These are phyloP conservation scores for Candida chauliodis DNA, from an alignment of 805 yeast species.

Conservation along the genomic window DNA sequence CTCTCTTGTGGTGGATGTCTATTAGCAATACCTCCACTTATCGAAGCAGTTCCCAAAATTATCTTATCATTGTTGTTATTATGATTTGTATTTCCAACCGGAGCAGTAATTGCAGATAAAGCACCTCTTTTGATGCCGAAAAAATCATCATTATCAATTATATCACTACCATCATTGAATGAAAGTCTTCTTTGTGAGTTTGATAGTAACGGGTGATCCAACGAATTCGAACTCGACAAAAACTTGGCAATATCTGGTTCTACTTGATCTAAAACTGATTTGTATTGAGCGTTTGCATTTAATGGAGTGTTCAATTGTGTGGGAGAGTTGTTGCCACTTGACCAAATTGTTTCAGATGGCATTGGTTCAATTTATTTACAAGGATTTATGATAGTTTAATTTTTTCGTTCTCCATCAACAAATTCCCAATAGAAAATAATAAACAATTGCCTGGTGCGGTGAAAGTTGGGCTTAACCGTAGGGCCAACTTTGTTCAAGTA, in stretches of 20 bases:
- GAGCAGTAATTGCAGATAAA: conserved; percentile 45
- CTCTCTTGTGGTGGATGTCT: conserved; percentile 46
- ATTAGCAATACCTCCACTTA: conserved; percentile 51
- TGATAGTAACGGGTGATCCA: conserved; percentile 11
- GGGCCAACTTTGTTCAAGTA: too few species aligned
- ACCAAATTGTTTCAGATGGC: conserved; percentile 45
- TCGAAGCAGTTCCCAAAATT: conserved; percentile 58
- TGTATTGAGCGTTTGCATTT: conserved; percentile 17
- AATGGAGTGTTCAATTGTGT: conserved; percentile 14
- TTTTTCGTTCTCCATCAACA: conserved; percentile 1
- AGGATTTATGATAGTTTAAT: not conserved
- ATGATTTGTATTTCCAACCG: conserved; percentile 25
- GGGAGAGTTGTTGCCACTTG: conserved; percentile 23
- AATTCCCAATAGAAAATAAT: too few species aligned
- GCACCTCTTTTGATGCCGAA: conserved; percentile 50
- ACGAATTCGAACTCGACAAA: conserved; percentile 12
- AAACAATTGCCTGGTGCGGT: too few species aligned
- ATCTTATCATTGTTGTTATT: conserved; percentile 15
- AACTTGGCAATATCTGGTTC: conserved; percentile 41
- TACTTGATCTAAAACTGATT: conserved; percentile 33
- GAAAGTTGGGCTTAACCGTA: too few species aligned
- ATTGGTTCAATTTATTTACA: conserved; percentile 10
- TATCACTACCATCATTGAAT: conserved; percentile 41
- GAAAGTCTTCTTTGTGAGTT: conserved; percentile 34
- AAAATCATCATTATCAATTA: conserved; percentile 29